phyloP scores from a whole-genome alignment of 805 yeast species.

The Tetrapisispora pingtungensis region DNA sequence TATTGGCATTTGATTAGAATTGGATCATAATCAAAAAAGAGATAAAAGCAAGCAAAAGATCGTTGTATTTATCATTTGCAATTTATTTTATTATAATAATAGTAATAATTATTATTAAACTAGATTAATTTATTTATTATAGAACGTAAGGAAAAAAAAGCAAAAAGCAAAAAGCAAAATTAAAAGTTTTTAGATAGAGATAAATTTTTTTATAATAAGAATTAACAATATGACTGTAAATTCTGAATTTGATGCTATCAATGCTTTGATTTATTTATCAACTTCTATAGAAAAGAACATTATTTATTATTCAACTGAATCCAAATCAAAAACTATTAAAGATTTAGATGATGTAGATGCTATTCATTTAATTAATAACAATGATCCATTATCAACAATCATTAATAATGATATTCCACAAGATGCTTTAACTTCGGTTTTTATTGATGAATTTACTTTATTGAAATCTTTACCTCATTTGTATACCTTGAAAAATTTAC shows the following conservation, averaged over 20 bases:
- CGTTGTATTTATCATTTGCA: too few species aligned
- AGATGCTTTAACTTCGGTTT: conserved; percentile 34
- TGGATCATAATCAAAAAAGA: too few species aligned
- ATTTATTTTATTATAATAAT: too few species aligned
- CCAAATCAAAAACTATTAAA: conserved; percentile 8
- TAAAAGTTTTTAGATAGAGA: too few species aligned
- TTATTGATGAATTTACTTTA: conserved; percentile 44
- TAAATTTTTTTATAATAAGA: not conserved
- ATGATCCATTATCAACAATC: conserved; percentile 26
- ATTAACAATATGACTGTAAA: not conserved
- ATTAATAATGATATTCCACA: conserved; percentile 10
- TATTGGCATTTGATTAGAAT: too few species aligned
- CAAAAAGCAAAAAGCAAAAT: too few species aligned
- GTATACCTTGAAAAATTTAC: conserved; percentile 29
- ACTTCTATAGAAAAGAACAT: conserved; percentile 1
- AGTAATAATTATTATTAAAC: too few species aligned
- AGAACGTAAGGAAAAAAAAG: too few species aligned
- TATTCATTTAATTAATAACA: conserved; percentile 16
- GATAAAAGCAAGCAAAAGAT: too few species aligned
- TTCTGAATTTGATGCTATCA: not conserved
- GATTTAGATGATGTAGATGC: conserved; percentile 8
- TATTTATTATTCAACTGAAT: conserved; percentile 17
- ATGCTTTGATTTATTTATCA: not conserved
- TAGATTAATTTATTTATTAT: too few species aligned
- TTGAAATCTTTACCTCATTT: conserved; percentile 54